Base-by-base conservation (phyloP, 2,329 filamentous ascomycete genomes). In the Cyphellophora attinorum region DNA sequence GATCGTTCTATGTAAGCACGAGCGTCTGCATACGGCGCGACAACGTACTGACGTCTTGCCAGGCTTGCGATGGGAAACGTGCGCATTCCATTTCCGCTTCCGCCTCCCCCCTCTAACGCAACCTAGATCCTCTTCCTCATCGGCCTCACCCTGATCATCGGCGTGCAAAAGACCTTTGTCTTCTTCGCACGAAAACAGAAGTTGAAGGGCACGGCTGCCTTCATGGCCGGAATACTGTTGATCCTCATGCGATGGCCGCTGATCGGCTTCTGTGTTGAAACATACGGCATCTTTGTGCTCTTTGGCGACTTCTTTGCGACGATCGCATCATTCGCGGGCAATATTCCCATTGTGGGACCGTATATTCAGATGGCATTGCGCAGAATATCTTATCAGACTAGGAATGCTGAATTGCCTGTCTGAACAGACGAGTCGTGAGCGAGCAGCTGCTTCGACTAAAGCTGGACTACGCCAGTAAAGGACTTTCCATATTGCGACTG, bases 31-130 rank as follows among this genome's bases (percentile, higher is more conserved):
- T 5, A n/a, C n/a, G n/a, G n/a, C n/a, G n/a, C n/a, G n/a, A n/a
- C n/a, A n/a, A n/a, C n/a, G n/a, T n/a, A n/a, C n/a, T n/a, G n/a
- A n/a, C n/a, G n/a, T n/a, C 27, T 15, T 19, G 14, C 5, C 46
- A 91, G 84, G 77, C 77, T 98, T 37, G 89, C 89, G 49, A 96
- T 96, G 91, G 91, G 91, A 65, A 96, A 96, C 56, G 82, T 89
- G 73, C 21, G 8, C 8, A n/a, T 25, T 18, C 15, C n/a, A n/a
- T n/a, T n/a, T n/a, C n/a, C n/a, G n/a, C n/a, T n/a, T 53, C 67
- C 56, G 32, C 28, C 36, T 41, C 23, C 16, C 43, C 27, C 35
- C 27, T 31, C 34, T n/a, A n/a, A n/a, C n/a, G n/a, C n/a, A n/a
- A 4, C 16, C 18, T 52, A 93, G 85, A 93, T 98, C 60, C 85